Conservation (phyloP, 805 yeast species). For the Torulaspora microellipsoides region DNA sequence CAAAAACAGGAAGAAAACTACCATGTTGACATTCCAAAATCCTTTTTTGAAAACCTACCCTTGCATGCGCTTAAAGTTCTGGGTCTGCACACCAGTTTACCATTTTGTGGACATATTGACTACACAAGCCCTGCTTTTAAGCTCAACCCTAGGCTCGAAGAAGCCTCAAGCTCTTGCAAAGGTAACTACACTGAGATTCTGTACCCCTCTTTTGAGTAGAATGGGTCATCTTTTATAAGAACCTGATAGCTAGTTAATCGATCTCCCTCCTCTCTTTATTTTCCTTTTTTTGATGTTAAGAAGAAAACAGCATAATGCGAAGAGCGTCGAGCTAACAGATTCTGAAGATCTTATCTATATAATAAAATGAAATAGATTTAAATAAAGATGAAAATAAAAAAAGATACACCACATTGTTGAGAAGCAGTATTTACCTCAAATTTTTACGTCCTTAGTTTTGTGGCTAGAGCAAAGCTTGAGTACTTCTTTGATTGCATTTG, state of each 20-base stretch:
- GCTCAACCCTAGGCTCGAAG: conserved; percentile 6
- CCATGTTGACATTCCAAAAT: conserved; percentile 3
- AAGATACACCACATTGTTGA: neutral
- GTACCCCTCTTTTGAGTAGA: conserved; percentile 3
- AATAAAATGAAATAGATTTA: too few species aligned
- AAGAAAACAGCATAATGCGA: neutral
- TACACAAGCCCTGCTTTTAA: conserved; percentile 12
- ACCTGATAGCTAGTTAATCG: neutral
- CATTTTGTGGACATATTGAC: conserved; percentile 14
- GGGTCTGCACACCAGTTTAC: conserved; percentile 12
- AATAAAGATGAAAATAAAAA: neutral
- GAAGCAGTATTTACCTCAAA: neutral
- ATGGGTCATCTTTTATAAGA: neutral
- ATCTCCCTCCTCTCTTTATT: neutral
- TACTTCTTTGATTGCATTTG: conserved; percentile 3
- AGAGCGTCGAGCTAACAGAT: neutral
- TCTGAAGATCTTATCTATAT: neutral
- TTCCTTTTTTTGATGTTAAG: neutral
- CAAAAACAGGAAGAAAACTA: conserved; percentile 33
- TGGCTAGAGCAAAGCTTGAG: too few species aligned
- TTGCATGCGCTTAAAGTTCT: conserved; percentile 8
- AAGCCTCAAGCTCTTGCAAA: conserved; percentile 1
- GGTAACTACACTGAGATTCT: conserved; percentile 7
- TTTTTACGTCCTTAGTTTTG: neutral
- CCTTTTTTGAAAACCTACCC: conserved; percentile 5